Conservation (phyloP, 257 asterid genomes). For the Plantago ovata region DNA sequence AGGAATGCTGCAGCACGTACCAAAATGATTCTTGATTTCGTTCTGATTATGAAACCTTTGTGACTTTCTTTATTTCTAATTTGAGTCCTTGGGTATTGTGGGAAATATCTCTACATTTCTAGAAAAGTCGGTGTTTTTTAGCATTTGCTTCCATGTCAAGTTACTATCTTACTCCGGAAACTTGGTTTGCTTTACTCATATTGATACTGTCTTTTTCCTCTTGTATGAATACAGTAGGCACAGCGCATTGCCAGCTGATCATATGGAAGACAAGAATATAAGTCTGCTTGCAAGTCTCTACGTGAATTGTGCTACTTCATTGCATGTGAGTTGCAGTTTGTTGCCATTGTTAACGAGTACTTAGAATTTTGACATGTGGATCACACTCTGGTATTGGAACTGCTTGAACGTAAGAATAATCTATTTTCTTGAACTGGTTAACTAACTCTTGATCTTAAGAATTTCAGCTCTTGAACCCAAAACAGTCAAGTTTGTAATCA, state of each 20-base stretch:
- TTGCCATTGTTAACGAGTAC: slow-evolving; percentile 1
- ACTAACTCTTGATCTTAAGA: slow-evolving; percentile 11
- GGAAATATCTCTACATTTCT: too few relatives aligned
- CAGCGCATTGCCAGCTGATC: slow-evolving; percentile 61
- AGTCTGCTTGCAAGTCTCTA: slow-evolving; percentile 57
- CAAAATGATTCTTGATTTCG: too few relatives aligned
- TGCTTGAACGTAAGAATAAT: too few relatives aligned
- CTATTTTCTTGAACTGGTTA: too few relatives aligned
- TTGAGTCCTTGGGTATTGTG: too few relatives aligned
- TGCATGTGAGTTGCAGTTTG: slow-evolving; percentile 56
- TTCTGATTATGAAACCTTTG: too few relatives aligned
- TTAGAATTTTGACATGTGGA: neutral
- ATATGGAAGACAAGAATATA: slow-evolving; percentile 47
- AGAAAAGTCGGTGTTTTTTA: too few relatives aligned
- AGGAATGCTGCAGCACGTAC: too few relatives aligned
- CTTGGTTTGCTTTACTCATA: neutral
- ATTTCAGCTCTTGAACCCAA: neutral
- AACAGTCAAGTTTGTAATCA: neutral
- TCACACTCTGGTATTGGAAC: neutral
- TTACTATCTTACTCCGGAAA: too few relatives aligned
- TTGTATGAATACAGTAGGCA: slow-evolving; percentile 50
- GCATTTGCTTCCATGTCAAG: neutral
- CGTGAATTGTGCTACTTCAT: slow-evolving; percentile 80
- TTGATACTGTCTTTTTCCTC: slow-evolving; percentile 11
- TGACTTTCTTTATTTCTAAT: too few relatives aligned